Base-by-base conservation (phyloP, 305 asterid species). In the Rubia tinctorum region DNA sequence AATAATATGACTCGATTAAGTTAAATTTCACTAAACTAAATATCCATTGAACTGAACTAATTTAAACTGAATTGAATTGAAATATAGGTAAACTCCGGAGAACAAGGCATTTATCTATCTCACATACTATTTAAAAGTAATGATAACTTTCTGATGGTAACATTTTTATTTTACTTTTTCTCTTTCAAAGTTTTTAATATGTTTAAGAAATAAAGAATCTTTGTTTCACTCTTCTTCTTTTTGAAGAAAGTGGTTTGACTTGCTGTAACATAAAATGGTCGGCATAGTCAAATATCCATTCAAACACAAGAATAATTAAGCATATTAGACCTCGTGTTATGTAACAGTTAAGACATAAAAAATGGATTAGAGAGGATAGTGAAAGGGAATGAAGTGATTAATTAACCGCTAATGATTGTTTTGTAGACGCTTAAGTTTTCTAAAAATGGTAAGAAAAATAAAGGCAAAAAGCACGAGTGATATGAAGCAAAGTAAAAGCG, bases 371-470 rank as follows among this genome's bases (percentile, higher is more conserved):
- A 62, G 44, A 68, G 69, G 72, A 27, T 27, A 71, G 68, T 72
- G 30, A 60, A 17, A 43, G 45, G 22, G 5, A 15, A 42, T 17
- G 69, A 45, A 66, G n/a, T 43, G 20, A 3, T 27, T 25, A 18
- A 61, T 83, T 66, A 71, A 22, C 68, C 17, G 56, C 74, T 71
- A 80, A 84, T 83, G 63, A 80, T 78, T 70, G 78, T 53, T 42
- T 59, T 37, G 15, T 17, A 44, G 74, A 67, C 37, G 42, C 14
- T 75, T 73, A 44, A 30, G 69, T 68, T 82, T 53, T 77, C 75
- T 47, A 62, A 40, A 78, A 23, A 65, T 73, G 53, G 82, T 66
- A 75, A 74, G 51, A 44, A 66, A 65, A 12, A 1, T 2, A 53
- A 30, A 64, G 55, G n/a, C n/a, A 14, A 3, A 13, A 30, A 20